Evolutionary conservation across 2,329 filamentous ascomycete species (phyloP).

Genomic region (Stagonosporopsis tanaceti): DNA sequence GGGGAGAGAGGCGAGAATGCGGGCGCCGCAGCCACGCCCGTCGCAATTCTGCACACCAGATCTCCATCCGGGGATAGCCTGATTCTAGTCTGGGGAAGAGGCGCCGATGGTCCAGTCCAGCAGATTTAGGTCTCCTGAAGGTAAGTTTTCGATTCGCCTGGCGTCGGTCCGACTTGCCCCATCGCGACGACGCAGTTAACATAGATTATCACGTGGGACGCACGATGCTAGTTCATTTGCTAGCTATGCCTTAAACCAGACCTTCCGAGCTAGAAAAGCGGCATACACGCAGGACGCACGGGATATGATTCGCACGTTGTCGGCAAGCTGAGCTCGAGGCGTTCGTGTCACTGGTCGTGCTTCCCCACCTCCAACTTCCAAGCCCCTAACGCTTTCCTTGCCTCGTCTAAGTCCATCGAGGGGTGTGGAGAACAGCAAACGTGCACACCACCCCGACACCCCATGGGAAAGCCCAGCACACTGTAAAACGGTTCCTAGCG

Average conservation of each 20-base stretch:
- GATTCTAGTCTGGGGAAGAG: constrained; percentile 28
- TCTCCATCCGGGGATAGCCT: constrained; percentile 22
- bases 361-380: constrained; percentile 17
- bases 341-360: constrained; percentile 17
- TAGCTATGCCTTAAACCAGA: constrained; percentile 4
- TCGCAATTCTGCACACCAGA: constrained; percentile 11
- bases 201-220: constrained; percentile 5
- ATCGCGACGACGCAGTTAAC: background rate
- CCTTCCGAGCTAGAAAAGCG: constrained; percentile 4
- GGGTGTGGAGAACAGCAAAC: constrained; percentile 8
- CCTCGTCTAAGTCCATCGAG: constrained; percentile 21
- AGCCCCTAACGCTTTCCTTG: constrained; percentile 17
- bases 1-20: constrained; percentile 29
- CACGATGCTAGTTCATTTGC: background rate
- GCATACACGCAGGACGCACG: constrained; percentile 3
- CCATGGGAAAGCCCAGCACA: constrained; percentile 19
- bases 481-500: constrained; percentile 8
- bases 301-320: constrained; percentile 29
- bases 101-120: constrained; percentile 27
- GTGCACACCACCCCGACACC: constrained; percentile 19
- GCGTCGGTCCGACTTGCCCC: constrained; percentile 27
- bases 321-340: constrained; percentile 22
- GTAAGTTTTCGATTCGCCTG: constrained; percentile 11
- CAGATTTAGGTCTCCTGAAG: background rate
- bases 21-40: constrained; percentile 21